Conservation (phyloP, 2,329 filamentous ascomycete genomes). For the Diatrype stigma region DNA sequence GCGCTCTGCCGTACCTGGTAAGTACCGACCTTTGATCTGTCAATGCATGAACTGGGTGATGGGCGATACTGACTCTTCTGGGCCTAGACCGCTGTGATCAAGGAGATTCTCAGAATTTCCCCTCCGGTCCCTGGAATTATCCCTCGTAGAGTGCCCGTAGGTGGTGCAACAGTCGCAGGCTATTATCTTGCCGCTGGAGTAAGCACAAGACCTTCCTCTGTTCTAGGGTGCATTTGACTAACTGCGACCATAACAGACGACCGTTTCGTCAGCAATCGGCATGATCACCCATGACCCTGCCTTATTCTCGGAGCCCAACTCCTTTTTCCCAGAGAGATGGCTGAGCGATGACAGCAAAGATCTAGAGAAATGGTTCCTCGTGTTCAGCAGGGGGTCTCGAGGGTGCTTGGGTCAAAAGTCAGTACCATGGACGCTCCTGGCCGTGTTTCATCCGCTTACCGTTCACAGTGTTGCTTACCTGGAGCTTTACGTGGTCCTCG, state of each 20-base stretch:
- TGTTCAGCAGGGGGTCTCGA: slow-evolving; percentile 9
- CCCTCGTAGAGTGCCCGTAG: not conserved
- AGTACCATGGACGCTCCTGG: not conserved
- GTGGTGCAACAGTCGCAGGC: not conserved
- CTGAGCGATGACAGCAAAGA: slow-evolving; percentile 5
- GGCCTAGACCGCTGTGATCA: not conserved
- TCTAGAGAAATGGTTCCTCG: slow-evolving; percentile 11
- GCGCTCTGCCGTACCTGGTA: not conserved
- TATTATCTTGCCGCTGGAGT: not conserved
- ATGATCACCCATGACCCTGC: slow-evolving; percentile 6
- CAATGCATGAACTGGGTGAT: too few relatives aligned
- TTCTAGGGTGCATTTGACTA: not conserved
- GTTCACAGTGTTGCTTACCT: slow-evolving; percentile 7
- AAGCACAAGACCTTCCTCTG: not conserved
- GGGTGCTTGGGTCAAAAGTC: slow-evolving; percentile 11
- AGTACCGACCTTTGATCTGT: not conserved
- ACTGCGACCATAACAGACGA: not conserved
- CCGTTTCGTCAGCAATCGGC: slow-evolving; percentile 7
- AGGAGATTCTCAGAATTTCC: not conserved
- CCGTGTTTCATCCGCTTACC: not conserved
- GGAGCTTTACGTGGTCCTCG: slow-evolving; percentile 8
- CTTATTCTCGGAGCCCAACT: slow-evolving; percentile 5
- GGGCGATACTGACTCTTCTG: not conserved
- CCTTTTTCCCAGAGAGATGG: slow-evolving; percentile 12
- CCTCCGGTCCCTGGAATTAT: not conserved